Evolutionary conservation across 2,329 filamentous ascomycete genomes (phyloP), one percentile per base, ranked within the genome.

Genomic region (Madurella fahalii): DNA sequence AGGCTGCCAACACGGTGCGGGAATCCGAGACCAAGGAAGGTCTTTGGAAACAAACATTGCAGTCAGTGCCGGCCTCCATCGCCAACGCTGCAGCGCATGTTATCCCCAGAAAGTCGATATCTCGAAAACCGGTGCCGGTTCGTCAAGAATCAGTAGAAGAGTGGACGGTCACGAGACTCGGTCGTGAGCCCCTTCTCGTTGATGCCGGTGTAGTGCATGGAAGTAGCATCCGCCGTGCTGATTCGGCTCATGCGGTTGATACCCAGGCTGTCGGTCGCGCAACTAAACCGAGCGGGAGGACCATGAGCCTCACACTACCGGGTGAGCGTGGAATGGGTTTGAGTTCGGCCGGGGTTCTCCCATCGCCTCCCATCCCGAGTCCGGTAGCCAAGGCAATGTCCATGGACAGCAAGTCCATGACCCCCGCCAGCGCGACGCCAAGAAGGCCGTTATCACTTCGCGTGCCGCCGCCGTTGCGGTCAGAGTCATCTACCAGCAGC

Each of bases 371-470:
- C 2, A 57, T 65, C 2, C 65, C 67, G 5, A 68, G 64, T 20
- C 65, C 67, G 7, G 30, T 65, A 13, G 62, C 65, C 13, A 61
- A 63, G 25, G 61, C 66, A 20, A 57, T 58, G 25, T 54, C 63
- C 39, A 54, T 63, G 12, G 52, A 61, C 17, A 66, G 63, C 40
- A 69, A 65, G 52, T 61, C 67, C 9, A 72, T 63, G 50, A 69
- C 71, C 0, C 68, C 75, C 0, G 68, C 76, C 30, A 77, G 72
- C 60, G 71, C 77, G 66, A 68, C 68, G n/a, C 74, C 71, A 4
- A 69, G 72, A 25, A 72, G 69, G 31, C 65, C 68, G 7, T 59
- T 65, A 9, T 61, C 67, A 13, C 61, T 69, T 12, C 65, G 67
- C 45, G 73, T 69, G 2, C 68, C 67, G 12, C 66, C 67, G 13